Percentiles rank a stretch among this genome's conserved stretches.
These are phyloP conservation scores for Xylaria hypoxylon DNA, from an alignment of 2,329 filamentous ascomycete genomes.

Conservation along the genomic window DNA sequence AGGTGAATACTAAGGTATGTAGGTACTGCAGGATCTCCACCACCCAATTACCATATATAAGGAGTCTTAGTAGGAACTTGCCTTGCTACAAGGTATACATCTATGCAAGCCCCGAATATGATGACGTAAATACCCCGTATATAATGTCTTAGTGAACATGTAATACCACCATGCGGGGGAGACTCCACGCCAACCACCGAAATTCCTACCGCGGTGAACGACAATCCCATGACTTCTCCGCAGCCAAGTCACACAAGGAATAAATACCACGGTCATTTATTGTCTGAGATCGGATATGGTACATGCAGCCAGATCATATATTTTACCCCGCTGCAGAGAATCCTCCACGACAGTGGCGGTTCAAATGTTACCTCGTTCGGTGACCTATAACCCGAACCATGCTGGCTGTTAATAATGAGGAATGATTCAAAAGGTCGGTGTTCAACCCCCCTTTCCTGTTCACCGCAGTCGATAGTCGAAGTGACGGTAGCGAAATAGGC, in stretches of 20 bases:
- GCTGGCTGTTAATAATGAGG: conserved; percentile 27
- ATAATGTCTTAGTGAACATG: too few species aligned
- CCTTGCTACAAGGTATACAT: too few species aligned
- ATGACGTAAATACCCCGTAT: too few species aligned
- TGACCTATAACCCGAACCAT: conserved; percentile 19
- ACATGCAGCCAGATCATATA: neutral
- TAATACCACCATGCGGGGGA: conserved; percentile 24
- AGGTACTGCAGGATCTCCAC: too few species aligned
- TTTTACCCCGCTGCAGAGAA: conserved; percentile 19
- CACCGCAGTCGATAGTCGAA: neutral
- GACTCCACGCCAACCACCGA: conserved; percentile 11
- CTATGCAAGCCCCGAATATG: too few species aligned
- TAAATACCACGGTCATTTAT: neutral
- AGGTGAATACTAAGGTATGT: too few species aligned
- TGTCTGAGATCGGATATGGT: conserved; percentile 6
- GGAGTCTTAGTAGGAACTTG: too few species aligned
- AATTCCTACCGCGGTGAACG: too few species aligned
- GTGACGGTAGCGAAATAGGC: too few species aligned
- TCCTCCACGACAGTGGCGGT: neutral
- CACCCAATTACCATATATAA: too few species aligned
- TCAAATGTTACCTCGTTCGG: conserved; percentile 13
- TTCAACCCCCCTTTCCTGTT: neutral
- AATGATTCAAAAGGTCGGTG: conserved; percentile 29
- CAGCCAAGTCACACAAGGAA: neutral
- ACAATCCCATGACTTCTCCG: conserved; percentile 4